phyloP scores from a whole-genome alignment of 208 protist genomes.

The Trichomonas vaginalis region DNA sequence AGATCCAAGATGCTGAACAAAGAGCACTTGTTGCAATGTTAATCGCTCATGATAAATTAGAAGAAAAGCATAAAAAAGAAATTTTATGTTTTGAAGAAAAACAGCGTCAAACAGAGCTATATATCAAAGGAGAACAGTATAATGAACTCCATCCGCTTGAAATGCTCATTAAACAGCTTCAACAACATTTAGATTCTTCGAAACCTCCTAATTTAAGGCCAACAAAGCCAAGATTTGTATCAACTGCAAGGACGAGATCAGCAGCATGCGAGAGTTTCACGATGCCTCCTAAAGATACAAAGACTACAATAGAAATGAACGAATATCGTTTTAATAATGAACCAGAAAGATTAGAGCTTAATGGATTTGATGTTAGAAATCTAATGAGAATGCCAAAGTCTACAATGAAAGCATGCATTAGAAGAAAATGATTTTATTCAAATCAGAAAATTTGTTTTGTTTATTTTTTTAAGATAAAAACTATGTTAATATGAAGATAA shows the following conservation, averaged over 20 bases:
- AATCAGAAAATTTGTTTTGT: no score
- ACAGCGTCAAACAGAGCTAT: background rate
- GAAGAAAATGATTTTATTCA: background rate
- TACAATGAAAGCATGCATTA: background rate
- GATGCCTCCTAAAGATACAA: background rate
- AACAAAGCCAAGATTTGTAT: background rate
- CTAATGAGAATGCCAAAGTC: background rate
- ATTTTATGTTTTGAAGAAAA: background rate
- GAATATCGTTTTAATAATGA: background rate
- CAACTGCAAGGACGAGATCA: background rate
- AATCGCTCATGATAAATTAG: background rate
- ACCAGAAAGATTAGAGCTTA: background rate
- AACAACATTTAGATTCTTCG: background rate
- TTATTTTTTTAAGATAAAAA: no score
- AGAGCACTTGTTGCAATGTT: background rate
- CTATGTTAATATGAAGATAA: no score
- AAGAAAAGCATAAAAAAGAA: background rate
- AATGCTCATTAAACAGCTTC: background rate
- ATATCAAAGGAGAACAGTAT: background rate
- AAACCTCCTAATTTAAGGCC: background rate
- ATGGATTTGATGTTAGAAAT: background rate
- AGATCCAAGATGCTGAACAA: background rate
- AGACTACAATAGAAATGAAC: background rate
- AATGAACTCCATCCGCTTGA: background rate
- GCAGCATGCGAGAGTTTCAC: background rate